Base-by-base conservation (phyloP, 345 rosid species). In the Crucihimalaya himalaica region DNA sequence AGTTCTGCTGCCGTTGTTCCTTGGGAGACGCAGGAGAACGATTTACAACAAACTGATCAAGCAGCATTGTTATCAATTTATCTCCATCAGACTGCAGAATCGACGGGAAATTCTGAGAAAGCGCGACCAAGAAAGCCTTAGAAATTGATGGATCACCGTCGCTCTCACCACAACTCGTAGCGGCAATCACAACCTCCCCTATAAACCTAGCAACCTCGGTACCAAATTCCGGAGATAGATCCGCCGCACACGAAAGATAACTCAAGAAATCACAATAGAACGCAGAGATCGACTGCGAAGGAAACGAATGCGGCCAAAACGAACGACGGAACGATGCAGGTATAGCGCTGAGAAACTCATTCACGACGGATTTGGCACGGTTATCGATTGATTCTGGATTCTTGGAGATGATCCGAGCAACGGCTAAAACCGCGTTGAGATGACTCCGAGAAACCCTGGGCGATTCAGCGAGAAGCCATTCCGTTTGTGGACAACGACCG, bases 281-380 rank as follows among this genome's bases (percentile, higher is more conserved):
- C 0, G 85, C 72, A n/a, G 90, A 80, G 42, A 88, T 84, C 57
- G 84, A 72, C 51, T 83, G 93, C 69, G 20, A 43, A 34, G 71
- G 71, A 73, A 79, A 86, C 19, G 98, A 88, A 57, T 88, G 96
- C 43, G 98, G 99, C 99, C 99, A 96, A 61, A 89, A 96, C 0
- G 89, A 84, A 43, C 76, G 85, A n/a, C 63, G 68, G 58, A 96
- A 96, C 10, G 98, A 90, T 18, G 83, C 74, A 40, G 98, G 97
- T 34, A 90, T 74, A 6, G 90, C 81, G 55, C 84, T 87, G 59
- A 90, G 74, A 75, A 90, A 96, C 48, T 88, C 98, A 47, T 87
- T 75, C 8, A 86, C 77, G 45, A 83, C 81, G 55, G 87, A 81
- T 74, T 86, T 80, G 15, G 98, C 86, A 37, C 89, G 80, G 32